Base-by-base conservation (phyloP, 176 grass and related monocot species). In the Puccinellia tenuiflora region DNA sequence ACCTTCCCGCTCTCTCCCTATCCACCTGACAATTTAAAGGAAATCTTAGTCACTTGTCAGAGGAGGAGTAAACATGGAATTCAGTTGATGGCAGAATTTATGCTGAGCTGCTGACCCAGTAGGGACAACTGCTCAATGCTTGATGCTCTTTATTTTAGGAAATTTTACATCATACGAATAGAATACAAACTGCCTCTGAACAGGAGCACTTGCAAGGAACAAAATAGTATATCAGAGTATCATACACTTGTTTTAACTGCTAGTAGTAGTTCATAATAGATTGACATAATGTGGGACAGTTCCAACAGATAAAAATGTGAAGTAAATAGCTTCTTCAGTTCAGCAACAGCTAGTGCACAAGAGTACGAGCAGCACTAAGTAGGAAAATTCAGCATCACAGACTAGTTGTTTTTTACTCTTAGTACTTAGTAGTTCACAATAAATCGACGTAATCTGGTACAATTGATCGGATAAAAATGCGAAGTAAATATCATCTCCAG, bases 1-100 rank as follows among this genome's bases (percentile, higher is more conserved):
- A 94, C 92, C 92, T 94, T 85, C 54, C 81, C 73, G 45, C 69
- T 18, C 86, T 84, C 14, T 89, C 84, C 12, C 5, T 68, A 28
- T 87, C 71, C 66, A 84, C 67, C 92, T 92, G 92, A 51, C 35
- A 48, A 72, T 4, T 85, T 86, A 43, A 40, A 42, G 53, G 0
- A n/a, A 65, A 79, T 24, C 3, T 13, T 42, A 69, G 9, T 12
- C 25, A 66, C 21, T 57, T 73, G 13, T 83, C 16, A 83, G 65
- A 78, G 77, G 65, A 78, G 77, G 42, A 72, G 68, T 30, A 53
- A 10, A 61, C 1, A 86, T 13, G 24, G 24, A 33, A n/a, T 62
- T 31, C 9, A 53, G 48, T 1, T 45, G 7, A 68, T 42, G 2
- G 62, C 11, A 48, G 15, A 7, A 72, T 28, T 2, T 17, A 42